Evolutionary conservation across 352 stramenopile species (phyloP).

Genomic region (Globisporangium irregulare): DNA sequence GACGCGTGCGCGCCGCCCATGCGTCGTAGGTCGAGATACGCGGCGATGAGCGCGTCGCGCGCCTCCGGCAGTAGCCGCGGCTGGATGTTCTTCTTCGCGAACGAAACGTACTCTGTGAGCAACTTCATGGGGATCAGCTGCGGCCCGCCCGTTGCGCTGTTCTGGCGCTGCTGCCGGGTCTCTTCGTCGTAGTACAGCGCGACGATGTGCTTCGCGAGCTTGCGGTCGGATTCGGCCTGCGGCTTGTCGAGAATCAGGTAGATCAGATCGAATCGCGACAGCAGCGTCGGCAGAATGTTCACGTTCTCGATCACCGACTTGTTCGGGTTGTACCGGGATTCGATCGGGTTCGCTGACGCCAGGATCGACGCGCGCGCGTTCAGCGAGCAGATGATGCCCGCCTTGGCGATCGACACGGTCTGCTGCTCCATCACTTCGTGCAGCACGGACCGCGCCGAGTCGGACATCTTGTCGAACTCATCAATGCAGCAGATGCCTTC

Average conservation of each 20-base stretch:
- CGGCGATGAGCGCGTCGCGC: conserved; percentile 86
- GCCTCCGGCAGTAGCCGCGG: conserved; percentile 91
- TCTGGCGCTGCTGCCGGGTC: conserved; percentile 39
- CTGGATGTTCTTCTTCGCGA: conserved; percentile 91
- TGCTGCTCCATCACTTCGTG: conserved; percentile 99
- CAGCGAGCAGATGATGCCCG: conserved; percentile 92
- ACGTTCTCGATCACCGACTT: conserved; percentile 85
- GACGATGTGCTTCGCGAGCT: conserved; percentile 97
- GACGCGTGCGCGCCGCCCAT: conserved; percentile 59
- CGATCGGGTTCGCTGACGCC: conserved; percentile 97
- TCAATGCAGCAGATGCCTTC: conserved; percentile 99
- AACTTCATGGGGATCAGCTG: conserved; percentile 81
- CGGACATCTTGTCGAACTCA: conserved; percentile 99
- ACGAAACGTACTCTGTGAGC: conserved; percentile 95
- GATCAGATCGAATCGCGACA: conserved; percentile 99
- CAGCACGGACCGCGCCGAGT: conserved; percentile 95
- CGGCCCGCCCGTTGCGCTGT: conserved; percentile 29
- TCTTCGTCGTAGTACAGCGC: conserved; percentile 94
- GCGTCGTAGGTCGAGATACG: conserved; percentile 92
- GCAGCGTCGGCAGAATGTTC: conserved; percentile 71
- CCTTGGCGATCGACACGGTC: conserved; percentile 98
- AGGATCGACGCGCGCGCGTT: conserved; percentile 94
- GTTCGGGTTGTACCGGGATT: conserved; percentile 98
- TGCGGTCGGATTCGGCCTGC: conserved; percentile 91
- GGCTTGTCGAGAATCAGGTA: conserved; percentile 99